Base-by-base conservation (phyloP, 352 stramenopile species). In the Elongisporangium undulatum region DNA sequence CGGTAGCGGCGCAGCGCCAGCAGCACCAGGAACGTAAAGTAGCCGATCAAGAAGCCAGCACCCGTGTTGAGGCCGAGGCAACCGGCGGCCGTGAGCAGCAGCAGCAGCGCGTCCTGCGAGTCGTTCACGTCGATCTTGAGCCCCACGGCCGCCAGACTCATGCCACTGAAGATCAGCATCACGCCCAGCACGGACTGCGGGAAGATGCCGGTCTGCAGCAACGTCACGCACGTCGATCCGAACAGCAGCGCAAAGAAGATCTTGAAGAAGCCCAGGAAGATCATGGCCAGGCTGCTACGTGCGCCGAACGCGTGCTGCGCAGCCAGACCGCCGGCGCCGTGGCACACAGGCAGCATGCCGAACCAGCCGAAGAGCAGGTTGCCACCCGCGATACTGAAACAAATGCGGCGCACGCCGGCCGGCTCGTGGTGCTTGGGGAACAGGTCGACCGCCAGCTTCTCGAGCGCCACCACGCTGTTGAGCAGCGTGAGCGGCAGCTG, bases 271-370 rank as follows among this genome's bases (percentile, higher is more conserved):
- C 94, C 94, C 3, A 98, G 75, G 58, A 98, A 82, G 1, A 95
- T 71, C 68, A 98, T 94, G 12, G 91, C 82, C 19, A 96, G 75
- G 61, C 89, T 96, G 65, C 87, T 94, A 41, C 90, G 78, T 2
- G 94, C 94, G 17, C 94, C 94, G 50, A 98, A 97, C 26, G 86
- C 71, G 76, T 97, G 85, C 69, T 98, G 94, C 26, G 88, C 94
- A 8, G 92, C 92, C 51, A 98, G 75, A 13, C 94, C 94, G 17
- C 94, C 94, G 9, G 92, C 89, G 29, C 94, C 94, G 66, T 98
- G 94, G 68, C 94, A 98, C 63, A 96, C 91, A 4, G 94, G 92
- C 72, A 98, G 90, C 66, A 85, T 87, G 10, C 94, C 94, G 55
- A 98, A 88, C 69, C 87, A 96, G 53, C 79, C 82, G 39, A 96